Percentiles rank a stretch among this genome's conserved stretches.
Conservation (phyloP, 75 land plant genomes). For the Chamaecyparis obtusa region DNA sequence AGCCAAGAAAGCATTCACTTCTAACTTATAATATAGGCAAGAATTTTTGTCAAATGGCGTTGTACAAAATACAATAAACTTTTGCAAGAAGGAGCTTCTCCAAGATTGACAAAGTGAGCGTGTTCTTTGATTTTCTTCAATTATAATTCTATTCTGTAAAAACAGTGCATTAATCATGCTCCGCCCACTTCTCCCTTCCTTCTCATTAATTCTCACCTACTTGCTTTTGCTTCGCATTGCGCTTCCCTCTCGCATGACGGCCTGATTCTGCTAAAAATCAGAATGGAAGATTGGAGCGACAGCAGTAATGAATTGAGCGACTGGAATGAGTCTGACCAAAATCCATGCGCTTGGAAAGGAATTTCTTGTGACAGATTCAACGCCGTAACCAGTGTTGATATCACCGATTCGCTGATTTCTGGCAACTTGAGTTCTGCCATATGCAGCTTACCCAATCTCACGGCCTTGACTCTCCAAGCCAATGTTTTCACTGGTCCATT, state of each 20-base stretch:
- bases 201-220: neutral
- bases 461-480: neutral
- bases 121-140: too few relatives aligned
- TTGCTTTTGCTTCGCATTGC: neutral
- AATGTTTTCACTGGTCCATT: neutral
- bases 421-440: too few relatives aligned
- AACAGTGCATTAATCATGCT: neutral
- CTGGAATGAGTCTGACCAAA: neutral
- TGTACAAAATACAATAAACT: too few relatives aligned
- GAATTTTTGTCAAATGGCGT: too few relatives aligned
- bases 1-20: neutral
- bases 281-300: neutral
- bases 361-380: neutral
- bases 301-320: neutral
- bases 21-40: neutral
- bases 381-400: too few relatives aligned
- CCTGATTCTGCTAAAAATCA: neutral
- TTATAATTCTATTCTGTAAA: too few relatives aligned
- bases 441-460: neutral
- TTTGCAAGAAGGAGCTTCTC: too few relatives aligned
- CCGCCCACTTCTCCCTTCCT: neutral
- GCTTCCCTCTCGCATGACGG: neutral
- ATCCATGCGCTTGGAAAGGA: neutral
- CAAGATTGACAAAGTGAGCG: too few relatives aligned
- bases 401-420: neutral